Conservation (phyloP, 192 early-diverging fungal species). For the Neocallimastix lanati region DNA sequence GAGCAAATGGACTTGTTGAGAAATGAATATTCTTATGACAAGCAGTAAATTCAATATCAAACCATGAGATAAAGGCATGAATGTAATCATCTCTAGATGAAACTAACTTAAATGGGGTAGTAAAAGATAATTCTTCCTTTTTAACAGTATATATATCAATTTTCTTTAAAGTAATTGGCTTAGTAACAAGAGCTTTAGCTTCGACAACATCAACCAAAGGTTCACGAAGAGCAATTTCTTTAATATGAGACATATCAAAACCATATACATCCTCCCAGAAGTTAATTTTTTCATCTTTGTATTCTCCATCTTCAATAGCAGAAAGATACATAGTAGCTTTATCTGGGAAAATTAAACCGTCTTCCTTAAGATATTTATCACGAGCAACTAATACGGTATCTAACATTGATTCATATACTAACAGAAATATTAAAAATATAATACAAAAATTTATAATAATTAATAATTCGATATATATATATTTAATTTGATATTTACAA, state of each 20-base stretch:
- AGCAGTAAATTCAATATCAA: slow-evolving; percentile 87
- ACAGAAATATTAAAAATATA: too few species aligned
- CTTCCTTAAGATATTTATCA: slow-evolving; percentile 73
- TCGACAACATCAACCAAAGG: slow-evolving; percentile 94
- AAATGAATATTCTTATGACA: slow-evolving; percentile 72
- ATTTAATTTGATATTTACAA: too few species aligned
- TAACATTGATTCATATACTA: slow-evolving; percentile 89
- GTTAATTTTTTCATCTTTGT: slow-evolving; percentile 76
- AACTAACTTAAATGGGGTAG: slow-evolving; percentile 59
- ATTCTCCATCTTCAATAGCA: slow-evolving; percentile 86
- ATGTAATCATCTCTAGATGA: slow-evolving; percentile 68
- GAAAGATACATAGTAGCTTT: slow-evolving; percentile 72
- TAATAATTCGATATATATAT: too few species aligned
- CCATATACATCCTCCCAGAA: slow-evolving; percentile 93
- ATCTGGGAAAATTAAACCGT: slow-evolving; percentile 79
- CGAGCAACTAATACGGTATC: slow-evolving; percentile 94
- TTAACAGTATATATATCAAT: slow-evolving; percentile 70
- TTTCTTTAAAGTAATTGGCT: slow-evolving; percentile 13
- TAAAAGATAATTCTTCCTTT: slow-evolving; percentile 73
- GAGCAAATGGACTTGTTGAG: slow-evolving; percentile 60
- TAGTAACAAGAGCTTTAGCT: slow-evolving; percentile 61
- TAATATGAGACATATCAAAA: slow-evolving; percentile 93
- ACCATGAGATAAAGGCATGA: slow-evolving; percentile 87
- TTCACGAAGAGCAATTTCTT: slow-evolving; percentile 64
- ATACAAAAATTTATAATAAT: too few species aligned